Conservation (phyloP, 2,329 filamentous ascomycete genomes). For the Cylindrodendrum hubeiense region DNA sequence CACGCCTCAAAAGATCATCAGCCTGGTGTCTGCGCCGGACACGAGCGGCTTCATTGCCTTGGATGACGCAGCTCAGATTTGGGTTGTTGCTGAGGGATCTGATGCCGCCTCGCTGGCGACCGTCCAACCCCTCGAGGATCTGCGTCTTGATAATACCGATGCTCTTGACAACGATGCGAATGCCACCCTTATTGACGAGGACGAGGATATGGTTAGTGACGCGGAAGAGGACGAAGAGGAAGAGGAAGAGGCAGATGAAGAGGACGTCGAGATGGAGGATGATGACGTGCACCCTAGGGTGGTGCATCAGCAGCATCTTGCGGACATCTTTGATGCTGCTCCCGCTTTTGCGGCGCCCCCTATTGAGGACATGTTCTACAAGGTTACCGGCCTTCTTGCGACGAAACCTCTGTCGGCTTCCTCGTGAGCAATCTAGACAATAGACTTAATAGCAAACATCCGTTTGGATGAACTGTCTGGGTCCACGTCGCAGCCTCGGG, state of each 20-base stretch:
- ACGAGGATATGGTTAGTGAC: slow-evolving; percentile 58
- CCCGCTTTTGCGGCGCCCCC: slow-evolving; percentile 78
- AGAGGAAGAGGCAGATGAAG: slow-evolving; percentile 53
- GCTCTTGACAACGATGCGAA: slow-evolving; percentile 42
- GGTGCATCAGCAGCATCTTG: slow-evolving; percentile 75
- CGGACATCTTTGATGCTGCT: slow-evolving; percentile 77
- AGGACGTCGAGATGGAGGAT: slow-evolving; percentile 60
- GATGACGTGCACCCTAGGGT: slow-evolving; percentile 68
- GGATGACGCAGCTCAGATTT: slow-evolving; percentile 81
- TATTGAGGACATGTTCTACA: slow-evolving; percentile 81
- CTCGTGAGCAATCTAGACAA: slow-evolving; percentile 35
- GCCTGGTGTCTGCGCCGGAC: slow-evolving; percentile 72
- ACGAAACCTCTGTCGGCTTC: slow-evolving; percentile 61
- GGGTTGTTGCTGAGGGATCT: slow-evolving; percentile 70
- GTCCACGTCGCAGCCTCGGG: not conserved
- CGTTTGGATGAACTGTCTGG: not conserved
- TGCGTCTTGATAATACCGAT: slow-evolving; percentile 60
- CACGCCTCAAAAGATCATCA: slow-evolving; percentile 71
- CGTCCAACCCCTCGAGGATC: slow-evolving; percentile 67
- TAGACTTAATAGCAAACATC: slow-evolving; percentile 21
- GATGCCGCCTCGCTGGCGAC: slow-evolving; percentile 64
- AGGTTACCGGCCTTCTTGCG: slow-evolving; percentile 72
- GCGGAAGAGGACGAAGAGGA: slow-evolving; percentile 54
- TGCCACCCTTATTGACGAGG: slow-evolving; percentile 49
- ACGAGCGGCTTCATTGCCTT: slow-evolving; percentile 81